Base-by-base conservation (phyloP, 2,329 filamentous ascomycete species). In the Fusarium abutilonis region DNA sequence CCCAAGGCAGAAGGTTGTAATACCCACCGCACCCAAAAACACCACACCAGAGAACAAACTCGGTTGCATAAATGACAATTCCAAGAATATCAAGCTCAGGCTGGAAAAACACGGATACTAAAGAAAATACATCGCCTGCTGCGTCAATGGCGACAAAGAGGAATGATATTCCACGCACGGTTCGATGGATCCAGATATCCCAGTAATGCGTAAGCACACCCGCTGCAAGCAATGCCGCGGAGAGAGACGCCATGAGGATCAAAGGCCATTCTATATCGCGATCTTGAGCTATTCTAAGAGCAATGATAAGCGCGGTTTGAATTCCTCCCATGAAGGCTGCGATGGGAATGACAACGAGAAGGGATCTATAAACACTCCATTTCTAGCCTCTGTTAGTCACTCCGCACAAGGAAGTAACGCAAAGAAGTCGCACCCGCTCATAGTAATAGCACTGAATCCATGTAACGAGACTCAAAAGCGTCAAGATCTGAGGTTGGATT, bases 101-200 rank as follows among this genome's bases (percentile, higher is more conserved):
- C 69, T 89, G 82, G 61, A 89, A 90, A 38, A 89, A 76, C 14
- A 91, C 78, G 1, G 88, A 89, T 3, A 88, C 71, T 0, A 91
- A 75, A 0, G 87, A 90, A 50, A 87, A 87, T 4, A 91, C 71
- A 71, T 91, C 89, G 0, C 89, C 89, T 1, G 85, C 79, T 0
- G 88, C 89, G 73, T 91, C 89, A 39, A 91, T 88, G 2, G 79
- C 85, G 0, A 90, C 87, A 63, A 92, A 92, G 3, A 90, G 76
- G 72, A 91, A 91, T 1, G 87, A 90, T 35, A 91, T 90, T 8
- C 89, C 88, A 13, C 87, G 80, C 2, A 90, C 88, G 0, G 87
- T 89, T 7, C 85, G 81, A 63, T 89, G 83, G 3, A 80, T 70
- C 67, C 85, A 90, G 19, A 92, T 90, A 60, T 91, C 88, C 78